Base-by-base conservation (phyloP, 768 basidiomycete species). In the Pilatotrama ljubarskyi region DNA sequence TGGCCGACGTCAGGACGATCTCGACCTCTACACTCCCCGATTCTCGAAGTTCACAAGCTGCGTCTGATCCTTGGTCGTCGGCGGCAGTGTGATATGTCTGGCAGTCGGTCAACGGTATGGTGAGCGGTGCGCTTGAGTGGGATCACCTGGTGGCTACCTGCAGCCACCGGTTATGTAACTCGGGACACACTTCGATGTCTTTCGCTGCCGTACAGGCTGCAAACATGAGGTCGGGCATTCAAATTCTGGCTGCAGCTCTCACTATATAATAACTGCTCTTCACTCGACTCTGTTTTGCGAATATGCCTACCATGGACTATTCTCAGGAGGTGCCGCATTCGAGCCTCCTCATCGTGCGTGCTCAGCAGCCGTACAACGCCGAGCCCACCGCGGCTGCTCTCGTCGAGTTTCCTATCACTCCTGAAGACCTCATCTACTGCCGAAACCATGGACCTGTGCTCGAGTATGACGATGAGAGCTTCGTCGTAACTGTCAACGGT, bases 381-480 rank as follows among this genome's bases (percentile, higher is more conserved):
- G 89, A 92, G 63, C 85, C 89, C 0, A 73, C 77, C 1, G 78
- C 79, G 5, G 70, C 78, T 37, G 77, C 80, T 17, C 77, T 91
- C 13, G 79, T 84, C 18, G 81, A 85, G 64, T 85, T 85, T 66
- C 68, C 78, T 6, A 59, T 82, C 57, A 90, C 89, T 0, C 88
- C 88, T 0, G 79, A 82, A 52, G 80, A 81, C 44, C 75, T 86
- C n/a, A 76, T 85, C 10, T 92, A 88, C 66, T 84, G 83, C 59
- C 83, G 90, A 35, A 91, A 91, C 66, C 89, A 91, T 65, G 84
- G 88, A 44, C 79, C 79, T 20, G 84, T 84, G 35, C 73, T 79
- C 11, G 77, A 80, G 46, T 80, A 84, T 51, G 77, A 80, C 58
- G 76, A 77, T 24, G 74, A 76, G n/a, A 66, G 72, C 6, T 65